Percentiles rank a stretch among this genome's conserved stretches.
Evolutionary conservation across 2,329 filamentous ascomycete species (phyloP).

Genomic region (Simplicillium aogashimaense): DNA sequence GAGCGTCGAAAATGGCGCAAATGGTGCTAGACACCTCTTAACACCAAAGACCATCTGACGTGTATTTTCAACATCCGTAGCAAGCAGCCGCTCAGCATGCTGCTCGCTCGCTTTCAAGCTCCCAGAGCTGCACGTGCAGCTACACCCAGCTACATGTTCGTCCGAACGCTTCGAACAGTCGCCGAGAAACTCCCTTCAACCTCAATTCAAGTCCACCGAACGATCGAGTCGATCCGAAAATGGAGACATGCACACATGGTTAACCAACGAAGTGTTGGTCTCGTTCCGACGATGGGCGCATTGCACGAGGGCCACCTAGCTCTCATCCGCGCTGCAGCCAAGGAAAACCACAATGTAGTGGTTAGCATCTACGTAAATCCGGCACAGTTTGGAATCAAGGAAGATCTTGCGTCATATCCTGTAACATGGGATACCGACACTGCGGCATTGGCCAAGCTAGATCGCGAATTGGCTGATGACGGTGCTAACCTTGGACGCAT

Average conservation of each 20-base stretch:
- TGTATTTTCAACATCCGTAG: too few species aligned
- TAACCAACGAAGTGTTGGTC: conserved; percentile 63
- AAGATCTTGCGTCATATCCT: conserved; percentile 84
- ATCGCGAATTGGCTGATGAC: conserved; percentile 59
- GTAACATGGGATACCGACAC: conserved; percentile 79
- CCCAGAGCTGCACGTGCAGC: conserved; percentile 3
- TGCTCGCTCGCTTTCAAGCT: not conserved
- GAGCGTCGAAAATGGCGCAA: not conserved
- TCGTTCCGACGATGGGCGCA: conserved; percentile 97
- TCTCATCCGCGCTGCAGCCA: conserved; percentile 73
- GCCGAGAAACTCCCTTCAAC: conserved; percentile 43
- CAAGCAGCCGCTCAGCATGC: too few species aligned
- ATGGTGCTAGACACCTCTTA: not conserved
- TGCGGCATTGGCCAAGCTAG: conserved; percentile 54
- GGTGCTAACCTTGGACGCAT: conserved; percentile 56
- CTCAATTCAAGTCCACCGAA: conserved; percentile 63
- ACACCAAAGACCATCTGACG: not conserved
- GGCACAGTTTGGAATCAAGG: conserved; percentile 82
- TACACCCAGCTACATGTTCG: conserved; percentile 5
- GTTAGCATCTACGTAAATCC: conserved; percentile 95
- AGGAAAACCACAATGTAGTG: conserved; percentile 76
- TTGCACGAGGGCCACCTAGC: conserved; percentile 87
- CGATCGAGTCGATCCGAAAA: conserved; percentile 59
- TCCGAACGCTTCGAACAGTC: conserved; percentile 10
- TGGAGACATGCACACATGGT: conserved; percentile 58